A percentile compares a stretch with the other conserved stretches of the same genome.
phyloP scores from a whole-genome alignment of 805 yeast species.

The Myxozyma vanderwaltii region DNA sequence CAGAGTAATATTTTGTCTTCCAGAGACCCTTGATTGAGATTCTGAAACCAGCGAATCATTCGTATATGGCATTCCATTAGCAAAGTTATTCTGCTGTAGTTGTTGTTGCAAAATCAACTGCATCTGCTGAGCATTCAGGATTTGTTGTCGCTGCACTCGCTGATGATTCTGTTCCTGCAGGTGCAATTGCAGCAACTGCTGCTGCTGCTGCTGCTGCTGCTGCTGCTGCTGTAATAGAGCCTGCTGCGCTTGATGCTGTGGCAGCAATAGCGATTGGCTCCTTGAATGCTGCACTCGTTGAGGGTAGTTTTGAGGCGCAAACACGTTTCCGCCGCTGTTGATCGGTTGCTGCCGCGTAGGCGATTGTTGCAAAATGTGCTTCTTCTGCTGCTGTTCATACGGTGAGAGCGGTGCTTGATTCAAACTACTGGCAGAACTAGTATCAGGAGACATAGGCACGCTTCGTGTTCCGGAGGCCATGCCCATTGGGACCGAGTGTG shows the following conservation, averaged over 20 bases:
- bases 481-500: neutral
- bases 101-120: neutral
- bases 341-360: neutral
- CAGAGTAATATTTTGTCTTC: neutral
- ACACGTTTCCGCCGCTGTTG: neutral
- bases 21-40: neutral
- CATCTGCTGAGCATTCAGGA: neutral
- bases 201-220: neutral
- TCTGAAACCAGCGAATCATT: neutral
- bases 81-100: neutral
- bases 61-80: neutral
- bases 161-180: slow-evolving; percentile 1
- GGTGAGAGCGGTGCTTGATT: neutral
- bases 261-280: neutral
- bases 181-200: neutral
- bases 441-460: slow-evolving; percentile 4
- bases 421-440: neutral
- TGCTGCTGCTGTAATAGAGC: slow-evolving; percentile 1
- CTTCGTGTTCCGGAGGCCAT: neutral
- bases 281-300: neutral
- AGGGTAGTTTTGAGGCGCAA: neutral
- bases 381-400: neutral
- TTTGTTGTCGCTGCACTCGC: neutral
- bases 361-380: neutral
- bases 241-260: slow-evolving; percentile 1